Evolutionary conservation across 2,329 filamentous ascomycete genomes (phyloP).

Genomic region (Beauveria scarabaeidicola): DNA sequence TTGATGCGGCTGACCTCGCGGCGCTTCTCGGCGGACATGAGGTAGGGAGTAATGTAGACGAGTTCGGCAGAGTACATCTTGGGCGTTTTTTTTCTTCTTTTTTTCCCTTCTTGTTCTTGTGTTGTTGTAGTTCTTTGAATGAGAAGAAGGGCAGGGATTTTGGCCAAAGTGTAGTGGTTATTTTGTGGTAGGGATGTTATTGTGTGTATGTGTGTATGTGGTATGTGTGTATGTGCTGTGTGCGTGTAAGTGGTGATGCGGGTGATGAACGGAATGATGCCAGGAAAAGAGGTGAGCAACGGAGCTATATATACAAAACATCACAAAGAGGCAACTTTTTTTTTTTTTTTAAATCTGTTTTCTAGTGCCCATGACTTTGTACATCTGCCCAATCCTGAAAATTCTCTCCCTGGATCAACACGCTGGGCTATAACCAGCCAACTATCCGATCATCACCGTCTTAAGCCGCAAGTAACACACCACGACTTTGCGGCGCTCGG

Average conservation of each 20-base stretch:
- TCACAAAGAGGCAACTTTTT: background rate
- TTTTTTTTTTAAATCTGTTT: background rate
- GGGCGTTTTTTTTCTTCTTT: background rate
- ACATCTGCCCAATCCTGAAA: background rate
- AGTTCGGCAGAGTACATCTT: slow-evolving; percentile 11
- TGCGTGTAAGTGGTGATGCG: slow-evolving; percentile 9
- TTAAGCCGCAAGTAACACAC: slow-evolving; percentile 6
- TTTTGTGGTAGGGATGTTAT: background rate
- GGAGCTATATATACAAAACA: slow-evolving; percentile 8
- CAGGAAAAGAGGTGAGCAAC: background rate
- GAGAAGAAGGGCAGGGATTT: background rate
- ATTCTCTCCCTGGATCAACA: background rate
- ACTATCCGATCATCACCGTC: slow-evolving; percentile 7
- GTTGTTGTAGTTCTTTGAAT: background rate
- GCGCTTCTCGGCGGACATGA: slow-evolving; percentile 4
- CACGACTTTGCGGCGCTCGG: background rate
- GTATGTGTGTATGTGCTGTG: background rate
- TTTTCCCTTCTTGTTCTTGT: background rate
- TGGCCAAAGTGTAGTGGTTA: background rate
- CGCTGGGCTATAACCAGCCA: background rate
- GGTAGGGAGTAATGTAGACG: slow-evolving; percentile 11
- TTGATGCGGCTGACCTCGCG: slow-evolving; percentile 5
- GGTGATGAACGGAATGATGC: background rate
- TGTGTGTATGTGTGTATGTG: background rate
- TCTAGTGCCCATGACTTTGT: no score